Conservation (phyloP, 345 rosid genomes). For the Cardamine resedifolia region DNA sequence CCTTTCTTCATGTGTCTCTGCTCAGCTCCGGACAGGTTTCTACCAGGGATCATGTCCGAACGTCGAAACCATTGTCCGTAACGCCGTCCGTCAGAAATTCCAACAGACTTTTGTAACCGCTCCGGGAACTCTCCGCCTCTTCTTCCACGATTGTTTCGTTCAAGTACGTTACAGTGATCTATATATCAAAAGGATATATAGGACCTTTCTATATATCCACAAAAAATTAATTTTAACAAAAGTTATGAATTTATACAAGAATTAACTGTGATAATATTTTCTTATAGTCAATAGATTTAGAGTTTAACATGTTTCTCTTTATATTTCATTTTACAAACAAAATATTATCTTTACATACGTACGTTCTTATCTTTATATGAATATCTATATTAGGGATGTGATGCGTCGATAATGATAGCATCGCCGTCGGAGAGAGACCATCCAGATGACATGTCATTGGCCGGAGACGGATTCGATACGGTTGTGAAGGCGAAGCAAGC, state of each 20-base stretch:
- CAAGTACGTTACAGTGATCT: conserved; percentile 27
- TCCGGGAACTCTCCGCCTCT: conserved; percentile 45
- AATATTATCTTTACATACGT: background rate
- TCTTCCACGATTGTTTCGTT: conserved; percentile 44
- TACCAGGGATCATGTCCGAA: conserved; percentile 36
- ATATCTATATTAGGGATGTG: conserved; percentile 42
- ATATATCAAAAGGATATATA: background rate
- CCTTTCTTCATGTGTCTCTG: conserved; percentile 35
- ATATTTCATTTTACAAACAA: background rate
- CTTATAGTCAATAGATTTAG: background rate
- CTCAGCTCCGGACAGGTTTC: conserved; percentile 39
- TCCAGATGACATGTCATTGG: conserved; percentile 38
- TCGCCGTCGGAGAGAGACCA: conserved; percentile 42
- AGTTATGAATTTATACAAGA: background rate
- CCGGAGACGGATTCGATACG: conserved; percentile 72
- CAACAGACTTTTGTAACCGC: conserved; percentile 43
- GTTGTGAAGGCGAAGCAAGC: conserved; percentile 84
- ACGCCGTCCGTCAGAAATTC: conserved; percentile 36
- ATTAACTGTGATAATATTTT: background rate
- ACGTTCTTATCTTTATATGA: conserved; percentile 5
- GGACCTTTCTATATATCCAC: background rate
- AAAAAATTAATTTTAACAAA: background rate
- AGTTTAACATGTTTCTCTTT: background rate
- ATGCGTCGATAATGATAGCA: conserved; percentile 39
- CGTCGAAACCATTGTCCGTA: conserved; percentile 36